Conservation (phyloP, 2,329 filamentous ascomycete species). For the Fusarium sp. region DNA sequence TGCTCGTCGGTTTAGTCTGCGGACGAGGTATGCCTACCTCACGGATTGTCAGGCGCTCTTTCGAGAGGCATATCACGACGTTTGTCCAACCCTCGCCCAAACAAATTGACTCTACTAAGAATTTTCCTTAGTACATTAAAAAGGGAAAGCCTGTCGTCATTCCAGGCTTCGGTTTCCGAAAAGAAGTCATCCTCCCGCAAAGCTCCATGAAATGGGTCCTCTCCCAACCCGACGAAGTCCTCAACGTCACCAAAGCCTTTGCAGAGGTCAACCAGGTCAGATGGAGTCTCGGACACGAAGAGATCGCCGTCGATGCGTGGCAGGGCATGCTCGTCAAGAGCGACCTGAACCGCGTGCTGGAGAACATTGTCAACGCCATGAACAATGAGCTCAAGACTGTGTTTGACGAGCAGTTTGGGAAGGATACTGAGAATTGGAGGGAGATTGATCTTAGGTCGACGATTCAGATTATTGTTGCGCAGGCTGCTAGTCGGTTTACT, state of each 20-base stretch:
- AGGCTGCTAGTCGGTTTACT: slow-evolving; percentile 48
- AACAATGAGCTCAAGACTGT: slow-evolving; percentile 50
- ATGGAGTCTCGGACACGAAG: slow-evolving; percentile 52
- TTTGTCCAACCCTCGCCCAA: background rate
- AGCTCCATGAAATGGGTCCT: slow-evolving; percentile 54
- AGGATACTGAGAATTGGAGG: slow-evolving; percentile 49
- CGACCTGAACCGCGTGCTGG: slow-evolving; percentile 50
- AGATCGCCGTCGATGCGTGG: slow-evolving; percentile 51
- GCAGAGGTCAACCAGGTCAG: slow-evolving; percentile 52
- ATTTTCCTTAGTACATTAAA: slow-evolving; percentile 52
- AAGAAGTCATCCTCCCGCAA: slow-evolving; percentile 57
- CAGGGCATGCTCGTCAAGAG: slow-evolving; percentile 51
- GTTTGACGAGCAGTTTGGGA: slow-evolving; percentile 52
- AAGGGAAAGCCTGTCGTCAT: slow-evolving; percentile 55
- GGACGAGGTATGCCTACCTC: slow-evolving; percentile 46
- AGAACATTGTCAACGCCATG: slow-evolving; percentile 49
- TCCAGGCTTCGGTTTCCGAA: slow-evolving; percentile 53
- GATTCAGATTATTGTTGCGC: slow-evolving; percentile 47
- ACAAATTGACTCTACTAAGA: background rate
- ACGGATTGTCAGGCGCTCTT: slow-evolving; percentile 47
- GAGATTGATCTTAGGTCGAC: slow-evolving; percentile 47
- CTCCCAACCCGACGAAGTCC: slow-evolving; percentile 52
- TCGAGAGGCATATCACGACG: slow-evolving; percentile 48
- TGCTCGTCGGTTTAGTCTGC: slow-evolving; percentile 44
- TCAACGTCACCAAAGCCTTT: slow-evolving; percentile 52